Percentiles rank a stretch among this genome's conserved stretches.
Evolutionary conservation across 371 early-diverging fungal species (phyloP).

Genomic region (Haplosporangium sp.): DNA sequence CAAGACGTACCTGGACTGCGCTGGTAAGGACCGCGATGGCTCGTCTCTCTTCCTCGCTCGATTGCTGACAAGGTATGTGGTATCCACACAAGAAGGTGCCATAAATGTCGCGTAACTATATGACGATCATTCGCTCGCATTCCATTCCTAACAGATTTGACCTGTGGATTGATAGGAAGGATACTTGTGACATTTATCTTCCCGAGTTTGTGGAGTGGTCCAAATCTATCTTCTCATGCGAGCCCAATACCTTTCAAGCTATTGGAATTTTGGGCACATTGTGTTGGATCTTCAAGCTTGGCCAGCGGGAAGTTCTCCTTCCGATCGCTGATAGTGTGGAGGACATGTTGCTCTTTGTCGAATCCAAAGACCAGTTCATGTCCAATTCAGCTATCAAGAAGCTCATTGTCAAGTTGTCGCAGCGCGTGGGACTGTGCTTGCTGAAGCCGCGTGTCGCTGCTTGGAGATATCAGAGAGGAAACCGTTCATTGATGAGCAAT

Average conservation of each 20-base stretch:
- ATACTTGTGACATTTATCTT: constrained; percentile 38
- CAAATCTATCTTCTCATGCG: constrained; percentile 11
- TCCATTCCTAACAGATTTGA: background rate
- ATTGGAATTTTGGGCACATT: constrained; percentile 75
- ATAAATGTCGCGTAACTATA: background rate
- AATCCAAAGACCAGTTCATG: constrained; percentile 64
- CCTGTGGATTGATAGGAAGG: constrained; percentile 25
- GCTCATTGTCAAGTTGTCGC: constrained; percentile 81
- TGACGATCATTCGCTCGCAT: background rate
- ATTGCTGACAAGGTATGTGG: constrained; percentile 76
- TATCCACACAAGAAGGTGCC: background rate
- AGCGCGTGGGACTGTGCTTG: constrained; percentile 82
- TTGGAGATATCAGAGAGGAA: constrained; percentile 83
- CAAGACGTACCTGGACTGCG: constrained; percentile 65
- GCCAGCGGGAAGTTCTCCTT: constrained; percentile 71
- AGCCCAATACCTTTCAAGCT: constrained; percentile 34
- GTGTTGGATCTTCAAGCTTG: constrained; percentile 76
- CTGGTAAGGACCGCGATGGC: constrained; percentile 90
- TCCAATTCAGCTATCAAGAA: constrained; percentile 84
- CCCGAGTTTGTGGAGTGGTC: constrained; percentile 55
- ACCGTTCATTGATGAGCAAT: constrained; percentile 38
- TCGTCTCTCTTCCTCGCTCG: constrained; percentile 84
- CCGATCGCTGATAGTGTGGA: constrained; percentile 67
- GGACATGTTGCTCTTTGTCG: constrained; percentile 62
- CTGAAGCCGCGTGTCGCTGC: constrained; percentile 77